Percentiles rank a stretch among this genome's conserved stretches.
phyloP scores from a whole-genome alignment of 495 filamentous ascomycete genomes.

The Halenospora varia region DNA sequence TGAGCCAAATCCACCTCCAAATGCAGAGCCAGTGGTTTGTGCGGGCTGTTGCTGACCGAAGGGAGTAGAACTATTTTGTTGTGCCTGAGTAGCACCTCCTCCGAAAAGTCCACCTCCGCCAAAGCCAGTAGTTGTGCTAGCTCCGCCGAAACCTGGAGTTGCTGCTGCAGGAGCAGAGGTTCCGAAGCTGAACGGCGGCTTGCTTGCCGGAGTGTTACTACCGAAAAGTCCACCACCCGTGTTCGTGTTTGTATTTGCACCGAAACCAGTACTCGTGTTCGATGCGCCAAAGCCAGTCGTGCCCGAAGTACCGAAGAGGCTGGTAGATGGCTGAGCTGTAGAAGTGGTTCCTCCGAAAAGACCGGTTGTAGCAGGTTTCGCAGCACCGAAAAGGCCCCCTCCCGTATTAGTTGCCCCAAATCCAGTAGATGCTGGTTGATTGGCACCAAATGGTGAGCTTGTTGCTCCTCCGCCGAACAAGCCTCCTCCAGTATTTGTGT shows the following conservation, averaged over 20 bases:
- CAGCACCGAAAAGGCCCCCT: slow-evolving; percentile 37
- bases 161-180: slow-evolving; percentile 36
- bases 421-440: slow-evolving; percentile 36
- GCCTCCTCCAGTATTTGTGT: slow-evolving; percentile 33
- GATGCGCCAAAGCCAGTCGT: slow-evolving; percentile 29
- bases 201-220: slow-evolving; percentile 19
- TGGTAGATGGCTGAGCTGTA: slow-evolving; percentile 27
- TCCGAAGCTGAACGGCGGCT: slow-evolving; percentile 33
- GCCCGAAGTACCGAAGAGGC: slow-evolving; percentile 16
- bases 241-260: slow-evolving; percentile 25
- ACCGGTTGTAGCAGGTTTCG: slow-evolving; percentile 40
- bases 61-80: slow-evolving; percentile 7
- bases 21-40: slow-evolving; percentile 28
- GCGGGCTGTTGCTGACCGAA: slow-evolving; percentile 25
- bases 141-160: slow-evolving; percentile 26
- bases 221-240: slow-evolving; percentile 25
- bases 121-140: slow-evolving; percentile 34
- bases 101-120: slow-evolving; percentile 40
- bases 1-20: slow-evolving; percentile 25
- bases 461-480: slow-evolving; percentile 50
- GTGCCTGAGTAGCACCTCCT: slow-evolving; percentile 28
- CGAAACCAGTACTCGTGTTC: slow-evolving; percentile 30
- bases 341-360: slow-evolving; percentile 56
- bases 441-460: slow-evolving; percentile 49
- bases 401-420: slow-evolving; percentile 37